Percentiles rank a stretch among this genome's conserved stretches.
Evolutionary conservation across 1,284 basidiomycete species (phyloP).

Genomic region (Marasmius sp.): DNA sequence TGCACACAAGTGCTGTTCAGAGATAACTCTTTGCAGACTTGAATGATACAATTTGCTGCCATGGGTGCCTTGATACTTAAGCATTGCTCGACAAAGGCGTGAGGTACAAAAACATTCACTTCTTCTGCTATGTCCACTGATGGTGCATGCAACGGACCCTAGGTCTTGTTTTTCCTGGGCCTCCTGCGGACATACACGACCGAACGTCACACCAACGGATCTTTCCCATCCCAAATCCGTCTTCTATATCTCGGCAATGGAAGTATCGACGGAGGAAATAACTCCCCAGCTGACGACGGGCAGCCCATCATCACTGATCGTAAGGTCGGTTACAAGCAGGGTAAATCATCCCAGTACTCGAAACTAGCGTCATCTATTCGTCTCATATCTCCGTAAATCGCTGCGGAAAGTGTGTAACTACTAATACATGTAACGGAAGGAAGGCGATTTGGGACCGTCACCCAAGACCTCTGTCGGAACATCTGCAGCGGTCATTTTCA

Average conservation of each 20-base stretch:
- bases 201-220: too few species aligned
- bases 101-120: not conserved
- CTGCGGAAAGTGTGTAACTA: not conserved
- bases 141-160: not conserved
- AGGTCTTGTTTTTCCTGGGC: not conserved
- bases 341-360: too few species aligned
- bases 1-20: conserved; percentile 1
- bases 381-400: too few species aligned
- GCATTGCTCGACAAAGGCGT: not conserved
- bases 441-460: conserved; percentile 40
- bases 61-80: not conserved
- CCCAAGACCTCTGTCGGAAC: conserved; percentile 43
- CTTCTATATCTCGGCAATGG: too few species aligned
- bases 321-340: too few species aligned
- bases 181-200: too few species aligned
- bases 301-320: too few species aligned
- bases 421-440: conserved; percentile 49
- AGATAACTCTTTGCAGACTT: conserved; percentile 6
- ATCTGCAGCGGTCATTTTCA: conserved; percentile 40
- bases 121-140: not conserved
- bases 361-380: too few species aligned
- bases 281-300: too few species aligned
- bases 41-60: not conserved
- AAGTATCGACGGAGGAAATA: too few species aligned
- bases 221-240: too few species aligned